A percentile compares a stretch with the other conserved stretches of the same genome.
Evolutionary conservation across 2,329 filamentous ascomycete species (phyloP).

Genomic region (Neoscytalidium dimidiatum): DNA sequence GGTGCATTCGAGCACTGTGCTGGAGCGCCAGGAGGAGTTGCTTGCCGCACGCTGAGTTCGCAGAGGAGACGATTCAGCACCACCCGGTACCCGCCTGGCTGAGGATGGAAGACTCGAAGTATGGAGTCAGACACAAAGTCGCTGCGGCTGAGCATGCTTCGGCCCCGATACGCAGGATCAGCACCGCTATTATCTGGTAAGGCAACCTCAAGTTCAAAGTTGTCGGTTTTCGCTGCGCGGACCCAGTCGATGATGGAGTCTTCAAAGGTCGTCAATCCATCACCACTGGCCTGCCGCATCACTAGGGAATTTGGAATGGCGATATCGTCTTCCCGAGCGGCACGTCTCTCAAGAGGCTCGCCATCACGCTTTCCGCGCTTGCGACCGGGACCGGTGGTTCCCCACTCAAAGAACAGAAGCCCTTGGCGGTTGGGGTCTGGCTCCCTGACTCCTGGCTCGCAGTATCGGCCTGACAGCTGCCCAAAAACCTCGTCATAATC

Average conservation of each 20-base stretch:
- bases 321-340: too few species aligned
- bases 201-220: not conserved
- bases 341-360: not conserved
- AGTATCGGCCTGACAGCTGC: not conserved
- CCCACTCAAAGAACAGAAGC: conserved; percentile 14
- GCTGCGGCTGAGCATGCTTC: not conserved
- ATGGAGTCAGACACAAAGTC: not conserved
- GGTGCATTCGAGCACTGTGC: not conserved
- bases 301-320: not conserved
- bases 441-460: conserved; percentile 5
- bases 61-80: not conserved
- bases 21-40: not conserved
- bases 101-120: not conserved
- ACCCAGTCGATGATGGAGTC: not conserved
- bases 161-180: not conserved
- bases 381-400: not conserved
- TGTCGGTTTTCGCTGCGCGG: not conserved
- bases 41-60: not conserved
- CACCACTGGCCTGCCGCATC: not conserved
- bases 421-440: conserved; percentile 6
- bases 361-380: not conserved
- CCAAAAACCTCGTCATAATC: conserved; percentile 4
- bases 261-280: not conserved
- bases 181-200: not conserved
- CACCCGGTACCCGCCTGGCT: not conserved